Percentiles rank a stretch among this genome's conserved stretches.
Conservation (phyloP, 1,139 yeast species). For the Suhomyces taliae region DNA sequence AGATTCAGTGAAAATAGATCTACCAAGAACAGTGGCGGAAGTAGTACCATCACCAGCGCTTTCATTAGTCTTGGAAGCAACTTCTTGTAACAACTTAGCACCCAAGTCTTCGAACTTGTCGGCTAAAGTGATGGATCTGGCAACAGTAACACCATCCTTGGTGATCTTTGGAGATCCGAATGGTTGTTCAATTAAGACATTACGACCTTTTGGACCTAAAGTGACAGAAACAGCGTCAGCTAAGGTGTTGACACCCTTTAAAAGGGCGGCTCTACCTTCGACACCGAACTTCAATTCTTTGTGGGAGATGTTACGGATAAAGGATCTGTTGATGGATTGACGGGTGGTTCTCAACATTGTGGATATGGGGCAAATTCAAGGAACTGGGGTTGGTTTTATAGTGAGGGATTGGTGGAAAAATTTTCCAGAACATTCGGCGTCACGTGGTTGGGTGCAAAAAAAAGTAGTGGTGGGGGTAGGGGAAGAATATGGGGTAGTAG, state of each 20-base stretch:
- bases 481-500: background rate
- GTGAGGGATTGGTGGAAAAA: slow-evolving; percentile 5
- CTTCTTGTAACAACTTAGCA: slow-evolving; percentile 95
- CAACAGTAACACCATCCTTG: slow-evolving; percentile 99
- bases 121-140: slow-evolving; percentile 79
- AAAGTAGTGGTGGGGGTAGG: background rate
- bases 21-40: slow-evolving; percentile 94
- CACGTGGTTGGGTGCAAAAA: slow-evolving; percentile 10
- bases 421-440: slow-evolving; percentile 16
- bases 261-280: slow-evolving; percentile 95
- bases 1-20: slow-evolving; percentile 95
- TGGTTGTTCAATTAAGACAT: slow-evolving; percentile 94
- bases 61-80: slow-evolving; percentile 97
- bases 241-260: slow-evolving; percentile 93
- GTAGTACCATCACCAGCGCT: slow-evolving; percentile 99
- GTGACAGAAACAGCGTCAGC: slow-evolving; percentile 98
- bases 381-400: slow-evolving; percentile 5
- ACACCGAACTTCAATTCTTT: slow-evolving; percentile 98
- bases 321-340: slow-evolving; percentile 45
- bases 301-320: slow-evolving; percentile 70
- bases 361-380: slow-evolving; percentile 1
- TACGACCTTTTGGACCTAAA: slow-evolving; percentile 97
- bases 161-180: slow-evolving; percentile 98
- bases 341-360: slow-evolving; percentile 59
- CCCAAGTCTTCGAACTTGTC: slow-evolving; percentile 97